Percentiles rank a stretch among this genome's conserved stretches.
phyloP scores from a whole-genome alignment of 495 filamentous ascomycete genomes.

The Wilcoxina mikolae region DNA sequence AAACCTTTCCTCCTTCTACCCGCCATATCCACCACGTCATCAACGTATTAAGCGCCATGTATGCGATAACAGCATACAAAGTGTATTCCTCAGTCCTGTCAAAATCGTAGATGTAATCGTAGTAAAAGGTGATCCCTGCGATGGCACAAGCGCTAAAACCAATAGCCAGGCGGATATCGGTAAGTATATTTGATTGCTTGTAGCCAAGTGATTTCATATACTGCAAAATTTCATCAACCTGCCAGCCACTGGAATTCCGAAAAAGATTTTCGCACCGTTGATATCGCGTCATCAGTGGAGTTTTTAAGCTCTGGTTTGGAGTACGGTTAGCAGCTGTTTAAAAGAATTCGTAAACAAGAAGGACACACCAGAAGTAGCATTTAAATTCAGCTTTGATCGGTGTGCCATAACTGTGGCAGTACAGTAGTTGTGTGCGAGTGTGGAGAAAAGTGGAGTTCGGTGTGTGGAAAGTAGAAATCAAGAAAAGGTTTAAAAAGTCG shows the following conservation, averaged over 20 bases:
- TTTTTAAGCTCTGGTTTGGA: slow-evolving; percentile 73
- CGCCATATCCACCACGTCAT: slow-evolving; percentile 77
- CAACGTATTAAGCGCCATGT: slow-evolving; percentile 62
- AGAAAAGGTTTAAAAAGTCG: too few relatives aligned
- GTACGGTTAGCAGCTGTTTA: background rate
- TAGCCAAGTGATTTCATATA: slow-evolving; percentile 78
- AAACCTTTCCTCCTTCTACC: slow-evolving; percentile 70
- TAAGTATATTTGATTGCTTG: slow-evolving; percentile 60
- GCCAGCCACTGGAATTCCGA: background rate
- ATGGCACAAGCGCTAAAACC: slow-evolving; percentile 73
- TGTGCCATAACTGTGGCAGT: background rate
- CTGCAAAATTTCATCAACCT: slow-evolving; percentile 32
- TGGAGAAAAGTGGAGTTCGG: too few relatives aligned
- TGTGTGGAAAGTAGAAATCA: too few relatives aligned
- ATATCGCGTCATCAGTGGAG: slow-evolving; percentile 80
- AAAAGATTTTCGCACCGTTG: slow-evolving; percentile 15
- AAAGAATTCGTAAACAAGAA: background rate
- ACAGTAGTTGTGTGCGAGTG: too few relatives aligned
- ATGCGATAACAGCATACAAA: slow-evolving; percentile 56
- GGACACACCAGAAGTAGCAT: background rate
- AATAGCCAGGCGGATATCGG: slow-evolving; percentile 65
- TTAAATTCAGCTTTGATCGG: background rate
- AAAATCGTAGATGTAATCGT: slow-evolving; percentile 83
- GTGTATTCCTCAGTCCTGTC: slow-evolving; percentile 64
- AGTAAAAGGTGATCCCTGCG: slow-evolving; percentile 67